Base-by-base conservation (phyloP, 225 moss, liverwort and hornwort species). In the Anthoceros angustus region DNA sequence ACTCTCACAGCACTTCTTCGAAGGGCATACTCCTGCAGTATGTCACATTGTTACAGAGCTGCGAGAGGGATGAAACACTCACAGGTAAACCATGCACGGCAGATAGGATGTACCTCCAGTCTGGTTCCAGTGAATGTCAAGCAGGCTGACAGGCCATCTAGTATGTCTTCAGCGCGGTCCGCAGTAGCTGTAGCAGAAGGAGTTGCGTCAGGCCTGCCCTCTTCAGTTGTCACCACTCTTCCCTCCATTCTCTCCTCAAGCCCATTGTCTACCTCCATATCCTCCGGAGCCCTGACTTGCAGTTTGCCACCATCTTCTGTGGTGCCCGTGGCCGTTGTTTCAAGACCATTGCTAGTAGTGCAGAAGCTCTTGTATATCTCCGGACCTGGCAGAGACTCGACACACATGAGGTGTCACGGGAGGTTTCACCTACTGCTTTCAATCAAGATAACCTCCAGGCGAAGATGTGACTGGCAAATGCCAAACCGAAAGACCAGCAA, bases 1-100 rank as follows among this genome's bases (percentile, higher is more conserved):
- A 87, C 80, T 64, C 86, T 83, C 68, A 98, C 76, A 46, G 78
- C 87, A 75, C 82, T 86, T n/a, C 87, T 84, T 66, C 81, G 79
- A 67, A 92, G 77, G 41, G 71, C 80, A 78, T 83, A 79, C 23
- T 72, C 84, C 91, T 95, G 79, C 66, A 74, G 64, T 60, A 10
- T 60, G 49, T 60, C 10, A 71, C 49, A 67, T 38, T 14, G 55
- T 40, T 25, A 40, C 2, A 5, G 25, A 16, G 43, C 7, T 46
- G 14, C 15, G 16, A 12, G 12, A 40, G 41, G 45, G 42, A 41
- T 12, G 42, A 10, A 42, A 66, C 40, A 7, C 41, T 14, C 25
- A 9, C 41, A 11, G 24, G 12, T 66, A 68, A 62, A 32, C 26
- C 43, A 63, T 43, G 21, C 48, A 67, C 40, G 16, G 23, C 12